Evolutionary conservation across 2,329 filamentous ascomycete species (phyloP), one percentile per base, ranked within the genome.

Genomic region (Fusarium sp.): DNA sequence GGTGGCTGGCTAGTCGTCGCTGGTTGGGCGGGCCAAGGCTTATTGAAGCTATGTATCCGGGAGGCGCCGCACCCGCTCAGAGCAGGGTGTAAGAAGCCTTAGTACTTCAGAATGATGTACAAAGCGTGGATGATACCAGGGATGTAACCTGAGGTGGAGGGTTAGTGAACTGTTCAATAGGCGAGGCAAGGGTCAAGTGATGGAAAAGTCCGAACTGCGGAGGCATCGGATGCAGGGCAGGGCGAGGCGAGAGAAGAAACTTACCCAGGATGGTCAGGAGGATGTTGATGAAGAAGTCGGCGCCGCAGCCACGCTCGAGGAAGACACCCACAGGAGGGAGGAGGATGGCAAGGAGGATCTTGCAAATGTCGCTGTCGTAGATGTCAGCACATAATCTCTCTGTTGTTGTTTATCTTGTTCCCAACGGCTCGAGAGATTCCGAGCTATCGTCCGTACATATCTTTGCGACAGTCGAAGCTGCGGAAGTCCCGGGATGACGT

Each of bases 41-140:
- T 55, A 49, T 57, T 53, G 39, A 50, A 45, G 61, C 27, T 25
- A n/a, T n/a, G n/a, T n/a, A 35, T 47, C 43, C 47, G 46, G 49
- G 53, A 51, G 37, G 53, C 49, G 57, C 53, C 48, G 53, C 51
- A 35, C 39, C 54, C 58, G 51, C 49, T 44, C 54, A 47, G 41
- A 42, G 53, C 35, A 39, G 57, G 45, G 57, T 54, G 51, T 41
- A 48, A 50, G 23, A 42, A 53, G 44, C 52, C 59, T 70, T 92
- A 96, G 76, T 93, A 94, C 80, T 94, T 95, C 72, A 95, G 83
- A 70, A 96, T 95, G 73, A 96, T 93, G 84, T 95, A 96, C 81
- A 96, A 80, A 61, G 93, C 93, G 82, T 97, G 93, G 77, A 96
- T 92, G 80, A 96, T 93, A 77, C 92, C 91, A 65, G 89, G 90